These are phyloP conservation scores for Paramyrothecium roridum DNA, from an alignment of 2,329 filamentous ascomycete genomes.

Conservation along the genomic window DNA sequence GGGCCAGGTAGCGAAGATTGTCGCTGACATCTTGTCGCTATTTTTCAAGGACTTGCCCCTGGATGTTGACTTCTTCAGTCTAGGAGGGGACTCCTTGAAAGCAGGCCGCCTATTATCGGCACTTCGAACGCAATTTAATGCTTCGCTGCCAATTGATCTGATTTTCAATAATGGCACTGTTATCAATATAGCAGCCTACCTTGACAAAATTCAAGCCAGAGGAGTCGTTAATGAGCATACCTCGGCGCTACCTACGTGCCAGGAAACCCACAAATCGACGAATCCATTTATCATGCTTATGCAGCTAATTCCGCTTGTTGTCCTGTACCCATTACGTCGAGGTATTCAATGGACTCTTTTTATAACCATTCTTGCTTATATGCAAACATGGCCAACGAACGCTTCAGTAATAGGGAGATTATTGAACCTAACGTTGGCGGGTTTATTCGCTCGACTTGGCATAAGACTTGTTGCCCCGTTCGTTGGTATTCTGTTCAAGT, in stretches of 20 bases:
- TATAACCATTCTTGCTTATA: slow-evolving; percentile 41
- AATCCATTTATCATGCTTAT: slow-evolving; percentile 44
- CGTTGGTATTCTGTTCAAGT: slow-evolving; percentile 49
- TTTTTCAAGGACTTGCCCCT: slow-evolving; percentile 31
- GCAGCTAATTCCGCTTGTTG: slow-evolving; percentile 45
- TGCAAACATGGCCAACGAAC: slow-evolving; percentile 35
- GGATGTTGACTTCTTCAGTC: slow-evolving; percentile 46
- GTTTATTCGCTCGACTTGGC: slow-evolving; percentile 36
- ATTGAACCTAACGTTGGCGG: slow-evolving; percentile 42
- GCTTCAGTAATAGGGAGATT: slow-evolving; percentile 39
- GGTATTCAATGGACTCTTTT: slow-evolving; percentile 52
- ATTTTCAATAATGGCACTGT: slow-evolving; percentile 49
- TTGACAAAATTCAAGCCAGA: slow-evolving; percentile 28
- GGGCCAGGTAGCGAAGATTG: slow-evolving; percentile 37
- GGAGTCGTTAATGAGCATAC: not conserved
- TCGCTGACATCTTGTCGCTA: slow-evolving; percentile 41
- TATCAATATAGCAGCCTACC: slow-evolving; percentile 30
- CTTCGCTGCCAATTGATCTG: slow-evolving; percentile 46
- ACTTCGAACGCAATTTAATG: slow-evolving; percentile 43
- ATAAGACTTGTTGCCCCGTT: slow-evolving; percentile 38
- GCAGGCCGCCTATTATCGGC: slow-evolving; percentile 49
- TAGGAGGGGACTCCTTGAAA: slow-evolving; percentile 50
- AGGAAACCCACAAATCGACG: slow-evolving; percentile 38
- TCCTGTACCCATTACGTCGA: slow-evolving; percentile 48
- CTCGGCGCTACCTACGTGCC: slow-evolving; percentile 33